Evolutionary conservation across 2,329 filamentous ascomycete genomes (phyloP), one percentile per base, ranked within the genome.

Genomic region (Kalmusia sp.): DNA sequence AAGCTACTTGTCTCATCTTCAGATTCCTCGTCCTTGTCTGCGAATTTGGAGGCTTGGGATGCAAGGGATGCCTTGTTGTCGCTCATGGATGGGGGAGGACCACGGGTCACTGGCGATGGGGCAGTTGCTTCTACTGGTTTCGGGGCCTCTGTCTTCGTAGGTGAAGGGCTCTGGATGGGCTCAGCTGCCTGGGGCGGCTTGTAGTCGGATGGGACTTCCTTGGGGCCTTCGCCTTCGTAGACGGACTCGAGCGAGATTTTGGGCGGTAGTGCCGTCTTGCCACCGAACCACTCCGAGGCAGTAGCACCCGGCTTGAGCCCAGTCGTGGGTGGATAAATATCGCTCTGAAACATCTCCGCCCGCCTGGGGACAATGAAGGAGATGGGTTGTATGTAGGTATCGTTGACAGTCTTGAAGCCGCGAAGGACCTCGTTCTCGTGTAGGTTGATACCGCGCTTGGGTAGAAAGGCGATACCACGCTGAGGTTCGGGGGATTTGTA

Each of bases 401-500:
- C 95, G 76, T 93, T 96, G 74, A 98, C 91, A 0, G 95, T 98
- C 84, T 99, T 99, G 86, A 91, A 99, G 37, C 90, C 93, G 63
- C 93, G 88, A 83, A 96, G 93, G 48, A 73, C 68, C 74, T 99
- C 95, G 73, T 98, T 98, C 63, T 98, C 95, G 76, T 97, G 93
- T 43, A 96, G 84, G 73, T 97, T 96, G 67, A 99, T 90, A 59
- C 93, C 95, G 59, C 95, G 91, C 78, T 96, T 93, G 48, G 95
- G 95, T 72, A 98, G 78, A 76, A 99, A 98, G 28, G 92, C 95
- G 66, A 99, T 84, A 66, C 95, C 95, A 72, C 95, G 87, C 79
- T 99, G 95, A 27, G 95, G 93, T 61, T 99, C 95, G 33, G 83
- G 81, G n/a, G 95, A 98, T 79, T 97, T 96, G 84, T 98, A 95